A percentile compares a stretch with the other conserved stretches of the same genome.
Conservation (phyloP, 805 yeast genomes). For the Ogataea siamensis region DNA sequence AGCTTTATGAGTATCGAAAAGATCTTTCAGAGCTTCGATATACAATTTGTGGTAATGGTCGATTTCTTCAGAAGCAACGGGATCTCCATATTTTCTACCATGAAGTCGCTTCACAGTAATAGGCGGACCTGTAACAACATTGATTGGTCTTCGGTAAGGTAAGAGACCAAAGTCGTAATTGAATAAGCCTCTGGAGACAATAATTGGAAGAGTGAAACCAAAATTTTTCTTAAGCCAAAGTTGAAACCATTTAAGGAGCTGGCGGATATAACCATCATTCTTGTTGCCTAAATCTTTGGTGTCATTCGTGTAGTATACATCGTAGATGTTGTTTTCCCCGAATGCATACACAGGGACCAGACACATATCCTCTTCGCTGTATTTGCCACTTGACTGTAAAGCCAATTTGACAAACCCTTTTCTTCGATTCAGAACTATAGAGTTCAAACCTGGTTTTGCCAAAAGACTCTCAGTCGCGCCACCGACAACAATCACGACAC, state of each 20-base stretch:
- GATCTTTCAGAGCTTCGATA: slow-evolving; percentile 55
- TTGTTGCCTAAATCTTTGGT: slow-evolving; percentile 8
- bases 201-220: slow-evolving; percentile 87
- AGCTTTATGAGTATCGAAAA: slow-evolving; percentile 66
- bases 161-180: slow-evolving; percentile 89
- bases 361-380: slow-evolving; percentile 55
- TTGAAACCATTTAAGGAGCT: slow-evolving; percentile 55
- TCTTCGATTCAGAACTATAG: slow-evolving; percentile 70
- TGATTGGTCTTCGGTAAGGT: slow-evolving; percentile 79
- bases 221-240: slow-evolving; percentile 64
- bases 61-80: slow-evolving; percentile 44
- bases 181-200: slow-evolving; percentile 89
- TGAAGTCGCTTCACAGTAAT: slow-evolving; percentile 35
- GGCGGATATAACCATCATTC: slow-evolving; percentile 32
- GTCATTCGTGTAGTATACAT: slow-evolving; percentile 36
- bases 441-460: slow-evolving; percentile 59
- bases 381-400: slow-evolving; percentile 45
- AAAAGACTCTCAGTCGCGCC: slow-evolving; percentile 91
- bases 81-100: slow-evolving; percentile 27
- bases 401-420: slow-evolving; percentile 91
- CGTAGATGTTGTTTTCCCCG: slow-evolving; percentile 74
- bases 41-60: slow-evolving; percentile 73
- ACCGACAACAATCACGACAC: slow-evolving; percentile 89
- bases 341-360: slow-evolving; percentile 88
- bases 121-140: slow-evolving; percentile 73